These are phyloP conservation scores for Petunia secreta DNA, from an alignment of 257 asterid genomes.

Conservation along the genomic window DNA sequence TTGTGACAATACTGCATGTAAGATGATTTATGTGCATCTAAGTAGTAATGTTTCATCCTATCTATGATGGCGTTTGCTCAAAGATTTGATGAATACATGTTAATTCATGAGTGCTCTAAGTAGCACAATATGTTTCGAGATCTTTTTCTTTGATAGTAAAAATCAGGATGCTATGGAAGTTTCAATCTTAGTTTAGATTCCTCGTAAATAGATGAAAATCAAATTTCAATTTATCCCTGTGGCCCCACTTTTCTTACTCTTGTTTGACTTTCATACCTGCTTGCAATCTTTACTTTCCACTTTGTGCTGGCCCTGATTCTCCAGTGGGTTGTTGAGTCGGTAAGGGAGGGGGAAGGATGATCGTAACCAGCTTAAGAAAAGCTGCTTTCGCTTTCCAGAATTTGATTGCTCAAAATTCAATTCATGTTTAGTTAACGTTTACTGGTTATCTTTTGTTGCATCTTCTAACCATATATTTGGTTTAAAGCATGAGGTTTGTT, in stretches of 20 bases:
- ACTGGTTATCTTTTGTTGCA: slow-evolving; percentile 21
- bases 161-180: not conserved
- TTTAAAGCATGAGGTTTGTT: slow-evolving; percentile 20
- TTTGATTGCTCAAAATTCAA: slow-evolving; percentile 23
- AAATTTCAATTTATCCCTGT: not conserved
- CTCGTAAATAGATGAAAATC: not conserved
- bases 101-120: not conserved
- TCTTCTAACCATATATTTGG: slow-evolving; percentile 4
- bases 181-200: slow-evolving; percentile 15
- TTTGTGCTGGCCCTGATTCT: not conserved
- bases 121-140: not conserved
- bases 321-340: slow-evolving; percentile 21
- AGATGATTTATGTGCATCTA: slow-evolving; percentile 3
- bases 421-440: not conserved
- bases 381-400: slow-evolving; percentile 2
- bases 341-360: slow-evolving; percentile 20
- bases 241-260: slow-evolving; percentile 16
- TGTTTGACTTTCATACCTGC: slow-evolving; percentile 5
- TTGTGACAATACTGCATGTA: slow-evolving; percentile 10
- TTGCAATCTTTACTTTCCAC: slow-evolving; percentile 19
- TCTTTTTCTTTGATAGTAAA: not conserved
- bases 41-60: not conserved
- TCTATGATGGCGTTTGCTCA: not conserved
- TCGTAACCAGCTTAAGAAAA: not conserved
- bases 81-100: not conserved